A percentile compares a stretch with the other conserved stretches of the same genome.
Evolutionary conservation across 768 basidiomycete species (phyloP).

Genomic region (Pulveroboletus sp.): DNA sequence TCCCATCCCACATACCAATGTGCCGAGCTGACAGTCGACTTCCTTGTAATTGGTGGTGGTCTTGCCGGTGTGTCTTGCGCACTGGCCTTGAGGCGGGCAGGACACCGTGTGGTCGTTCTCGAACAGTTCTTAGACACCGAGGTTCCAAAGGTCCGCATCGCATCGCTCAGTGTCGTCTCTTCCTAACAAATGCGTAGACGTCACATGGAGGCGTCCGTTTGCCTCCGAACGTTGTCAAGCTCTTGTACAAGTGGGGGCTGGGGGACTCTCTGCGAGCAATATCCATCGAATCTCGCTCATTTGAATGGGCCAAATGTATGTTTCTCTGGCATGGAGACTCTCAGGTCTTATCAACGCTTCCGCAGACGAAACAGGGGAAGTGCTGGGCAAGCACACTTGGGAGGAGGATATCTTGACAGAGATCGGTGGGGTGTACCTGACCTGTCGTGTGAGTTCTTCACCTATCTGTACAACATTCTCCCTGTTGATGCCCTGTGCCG

Average conservation of each 20-base stretch:
- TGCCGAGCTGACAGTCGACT: conserved; percentile 28
- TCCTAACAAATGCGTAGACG: conserved; percentile 20
- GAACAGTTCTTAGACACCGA: conserved; percentile 44
- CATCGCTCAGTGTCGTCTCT: not conserved
- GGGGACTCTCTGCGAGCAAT: conserved; percentile 39
- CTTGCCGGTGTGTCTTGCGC: conserved; percentile 56
- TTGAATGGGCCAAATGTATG: conserved; percentile 28
- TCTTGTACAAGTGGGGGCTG: conserved; percentile 54
- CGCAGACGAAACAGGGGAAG: conserved; percentile 41
- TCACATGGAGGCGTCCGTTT: conserved; percentile 41
- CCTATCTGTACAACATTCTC: not conserved
- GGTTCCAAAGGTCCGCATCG: conserved; percentile 28
- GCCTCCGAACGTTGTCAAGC: conserved; percentile 55
- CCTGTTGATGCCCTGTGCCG: not conserved
- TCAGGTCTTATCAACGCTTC: conserved; percentile 9
- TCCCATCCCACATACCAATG: conserved; percentile 9
- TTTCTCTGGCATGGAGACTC: not conserved
- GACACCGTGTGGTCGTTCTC: conserved; percentile 56
- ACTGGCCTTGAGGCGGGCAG: conserved; percentile 48
- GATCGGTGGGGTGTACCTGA: conserved; percentile 45
- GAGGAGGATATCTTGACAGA: conserved; percentile 45
- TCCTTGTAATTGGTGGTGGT: conserved; percentile 48
- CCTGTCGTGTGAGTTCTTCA: conserved; percentile 39
- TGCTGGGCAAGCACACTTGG: conserved; percentile 43
- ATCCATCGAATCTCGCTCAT: conserved; percentile 16